Percentiles rank a stretch among this genome's conserved stretches.
Conservation (phyloP, 163 green algal species). For the Chloromonas sp. region DNA sequence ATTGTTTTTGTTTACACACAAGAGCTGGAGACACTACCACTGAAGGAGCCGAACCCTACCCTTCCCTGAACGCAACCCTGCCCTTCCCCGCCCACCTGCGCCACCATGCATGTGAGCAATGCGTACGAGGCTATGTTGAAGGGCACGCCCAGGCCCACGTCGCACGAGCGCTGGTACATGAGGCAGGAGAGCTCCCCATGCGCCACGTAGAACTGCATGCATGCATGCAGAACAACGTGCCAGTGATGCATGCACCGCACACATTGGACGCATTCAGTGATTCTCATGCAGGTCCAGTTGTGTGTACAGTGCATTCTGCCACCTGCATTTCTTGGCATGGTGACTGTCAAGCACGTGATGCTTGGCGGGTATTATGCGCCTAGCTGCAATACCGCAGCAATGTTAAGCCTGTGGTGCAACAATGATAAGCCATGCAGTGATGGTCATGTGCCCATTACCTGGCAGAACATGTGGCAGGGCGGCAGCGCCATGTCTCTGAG, state of each 20-base stretch:
- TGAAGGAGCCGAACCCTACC: background rate
- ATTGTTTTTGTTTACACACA: too few species aligned
- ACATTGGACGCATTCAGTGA: background rate
- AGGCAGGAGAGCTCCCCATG: slow-evolving; percentile 96
- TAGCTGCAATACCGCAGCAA: too few species aligned
- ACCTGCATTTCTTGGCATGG: too few species aligned
- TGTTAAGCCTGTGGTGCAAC: too few species aligned
- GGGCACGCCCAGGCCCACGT: slow-evolving; percentile 96
- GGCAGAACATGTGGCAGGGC: slow-evolving; percentile 98
- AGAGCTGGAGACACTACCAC: background rate
- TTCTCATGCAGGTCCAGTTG: background rate
- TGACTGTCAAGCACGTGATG: too few species aligned
- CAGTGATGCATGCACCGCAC: too few species aligned
- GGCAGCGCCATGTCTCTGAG: slow-evolving; percentile 94
- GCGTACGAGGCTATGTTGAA: slow-evolving; percentile 99
- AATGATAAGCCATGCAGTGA: too few species aligned
- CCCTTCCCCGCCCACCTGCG: slow-evolving; percentile 61
- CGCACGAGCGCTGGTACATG: slow-evolving; percentile 97
- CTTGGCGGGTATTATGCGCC: too few species aligned
- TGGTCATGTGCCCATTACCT: slow-evolving; percentile 45
- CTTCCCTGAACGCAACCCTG: too few species aligned
- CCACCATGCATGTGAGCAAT: slow-evolving; percentile 90
- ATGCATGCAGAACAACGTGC: background rate
- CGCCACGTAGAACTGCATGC: slow-evolving; percentile 92
- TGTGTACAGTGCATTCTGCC: too few species aligned